Base-by-base conservation (phyloP, 257 asterid genomes). In the Capsicum pubescens region DNA sequence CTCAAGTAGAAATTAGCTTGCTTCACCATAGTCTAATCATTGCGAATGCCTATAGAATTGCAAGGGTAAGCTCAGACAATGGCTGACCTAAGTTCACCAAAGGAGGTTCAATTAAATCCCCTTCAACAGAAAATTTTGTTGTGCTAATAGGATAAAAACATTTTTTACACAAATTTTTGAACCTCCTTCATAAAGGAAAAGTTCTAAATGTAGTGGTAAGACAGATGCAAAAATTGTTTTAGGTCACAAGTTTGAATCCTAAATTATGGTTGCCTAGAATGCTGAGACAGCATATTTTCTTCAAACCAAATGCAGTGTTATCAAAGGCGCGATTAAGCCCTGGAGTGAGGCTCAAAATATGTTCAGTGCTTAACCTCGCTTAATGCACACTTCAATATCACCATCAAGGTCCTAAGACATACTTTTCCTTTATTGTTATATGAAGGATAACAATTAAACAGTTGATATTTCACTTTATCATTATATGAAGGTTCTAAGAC, bases 221-320 rank as follows among this genome's bases (percentile, higher is more conserved):
- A 66, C 9, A 48, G n/a, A 64, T 32, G 32, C 71, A 64, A 64
- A 63, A 64, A 32, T 32, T 64, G 71, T 8, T 64, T 12, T 11
- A 32, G 72, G 17, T 66, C 72, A 66, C 48, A 66, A 13, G 72
- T 13, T 35, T 35, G 72, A 66, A 66, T 66, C 48, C 46, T 26
- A 64, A 26, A 64, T 74, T 74, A 74, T 74, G 60, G 42, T 50
- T 1, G 44, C 80, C 44, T 21, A 19, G 80, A 74, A 74, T 74
- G 42, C 39, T 48, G 46, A 71, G 16, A 44, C 79, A 9, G 16
- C 36, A 72, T 19, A n/a, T 46, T 17, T 72, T 48, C 15, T 19
- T 48, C n/a, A 72, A 72, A 72, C 42, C 79, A 70, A 17, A 26
- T 26, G 15, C 14, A 60, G 35, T n/a, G 68, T 19, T 60, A 60